Base-by-base conservation (phyloP, 768 basidiomycete species). In the Pisolithus marmoratus region DNA sequence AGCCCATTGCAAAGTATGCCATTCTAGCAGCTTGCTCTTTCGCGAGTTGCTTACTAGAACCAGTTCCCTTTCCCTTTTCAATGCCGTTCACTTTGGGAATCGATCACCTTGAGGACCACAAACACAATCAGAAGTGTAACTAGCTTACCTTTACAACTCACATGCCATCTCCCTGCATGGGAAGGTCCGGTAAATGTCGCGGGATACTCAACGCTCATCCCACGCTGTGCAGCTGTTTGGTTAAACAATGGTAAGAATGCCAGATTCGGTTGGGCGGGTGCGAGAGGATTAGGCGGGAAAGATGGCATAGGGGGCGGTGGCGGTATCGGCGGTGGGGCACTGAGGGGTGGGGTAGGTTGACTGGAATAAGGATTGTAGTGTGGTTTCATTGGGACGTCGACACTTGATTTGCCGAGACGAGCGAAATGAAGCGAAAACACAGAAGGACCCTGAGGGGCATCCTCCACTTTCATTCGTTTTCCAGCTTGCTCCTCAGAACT, bases 11-110 rank as follows among this genome's bases (percentile, higher is more conserved):
- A 60, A 81, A 79, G 67, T 80, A 87, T 8, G 87, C 87, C 58
- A 81, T 72, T 52, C 79, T 75, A 17, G 87, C 87, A 0, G 87
- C 87, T 51, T 84, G 83, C 60, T 90, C 87, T 65, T 88, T 90
- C 7, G 87, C 87, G 2, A 79, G 67, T 61, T 90, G 87, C 65
- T 90, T 90, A 64, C 74, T 85, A 48, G 74, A 71, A 26, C 85
- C 85, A n/a, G 63, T 66, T 2, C 87, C 88, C 46, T 72, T 66
- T 11, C 87, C 87, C 59, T 82, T 86, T 60, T 72, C 71, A 52
- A 86, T 80, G 2, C 84, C 85, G 58, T 88, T 84, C 47, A 87
- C 88, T 88, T 61, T 9, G 37, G 41, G 36, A 20, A 31, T 38
- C 43, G 14, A 15, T 41, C 53, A 46, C 45, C 15, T 20, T 54